Percentiles rank a stretch among this genome's conserved stretches.
Conservation (phyloP, 75 land plant species). For the Azolla pinnata region DNA sequence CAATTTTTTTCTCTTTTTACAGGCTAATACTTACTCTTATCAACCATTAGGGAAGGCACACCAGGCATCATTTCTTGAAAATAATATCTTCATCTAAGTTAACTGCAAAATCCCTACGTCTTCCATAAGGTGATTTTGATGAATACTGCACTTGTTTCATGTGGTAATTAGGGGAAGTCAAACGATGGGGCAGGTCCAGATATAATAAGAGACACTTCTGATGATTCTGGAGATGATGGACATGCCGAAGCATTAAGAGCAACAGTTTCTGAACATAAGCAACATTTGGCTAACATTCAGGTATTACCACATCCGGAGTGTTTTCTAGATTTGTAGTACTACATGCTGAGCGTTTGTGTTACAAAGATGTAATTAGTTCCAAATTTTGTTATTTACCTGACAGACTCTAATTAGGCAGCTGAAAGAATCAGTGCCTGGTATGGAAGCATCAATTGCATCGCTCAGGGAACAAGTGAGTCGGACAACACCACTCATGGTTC, state of each 20-base stretch:
- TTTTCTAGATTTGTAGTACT: neutral
- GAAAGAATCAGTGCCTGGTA: slow-evolving; percentile 70
- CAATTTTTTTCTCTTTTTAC: too few species aligned
- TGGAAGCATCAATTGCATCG: slow-evolving; percentile 58
- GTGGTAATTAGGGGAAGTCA: slow-evolving; percentile 78
- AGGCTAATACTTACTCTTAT: too few species aligned
- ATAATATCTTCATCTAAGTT: too few species aligned
- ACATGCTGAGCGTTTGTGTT: neutral
- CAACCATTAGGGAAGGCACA: too few species aligned
- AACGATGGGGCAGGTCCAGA: slow-evolving; percentile 98
- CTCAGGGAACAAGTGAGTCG: slow-evolving; percentile 65
- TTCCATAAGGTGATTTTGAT: too few species aligned
- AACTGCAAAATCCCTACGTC: too few species aligned
- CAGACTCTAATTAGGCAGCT: slow-evolving; percentile 76
- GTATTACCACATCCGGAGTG: slow-evolving; percentile 15
- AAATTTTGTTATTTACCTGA: slow-evolving; percentile 1
- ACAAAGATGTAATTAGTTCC: too few species aligned
- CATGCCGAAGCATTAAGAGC: slow-evolving; percentile 84
- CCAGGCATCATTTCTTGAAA: too few species aligned
- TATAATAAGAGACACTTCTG: slow-evolving; percentile 47
- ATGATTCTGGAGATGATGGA: slow-evolving; percentile 44
- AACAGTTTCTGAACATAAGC: slow-evolving; percentile 83
- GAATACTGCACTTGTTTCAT: too few species aligned
- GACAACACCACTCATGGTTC: slow-evolving; percentile 11
- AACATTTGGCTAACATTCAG: slow-evolving; percentile 93